Percentiles rank a stretch among this genome's conserved stretches.
phyloP scores from a whole-genome alignment of 169 alveolate genomes.

The Eimeria maxima region DNA sequence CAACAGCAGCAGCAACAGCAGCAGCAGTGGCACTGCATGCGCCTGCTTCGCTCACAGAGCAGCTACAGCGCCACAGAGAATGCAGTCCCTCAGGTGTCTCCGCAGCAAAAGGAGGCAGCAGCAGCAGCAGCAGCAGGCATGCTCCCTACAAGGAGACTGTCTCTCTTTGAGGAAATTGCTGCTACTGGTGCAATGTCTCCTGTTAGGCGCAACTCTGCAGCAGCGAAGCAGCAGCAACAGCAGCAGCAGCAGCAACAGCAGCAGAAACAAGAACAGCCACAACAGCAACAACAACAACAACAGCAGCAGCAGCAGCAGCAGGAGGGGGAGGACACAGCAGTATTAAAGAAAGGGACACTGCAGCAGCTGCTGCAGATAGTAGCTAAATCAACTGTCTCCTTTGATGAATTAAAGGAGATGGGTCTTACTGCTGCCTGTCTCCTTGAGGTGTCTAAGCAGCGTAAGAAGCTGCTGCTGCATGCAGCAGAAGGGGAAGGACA shows the following conservation, averaged over 20 bases:
- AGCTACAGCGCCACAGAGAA: background rate
- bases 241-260: background rate
- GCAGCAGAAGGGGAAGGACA: background rate
- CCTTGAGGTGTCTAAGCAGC: slow-evolving; percentile 36
- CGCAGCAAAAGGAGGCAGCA: background rate
- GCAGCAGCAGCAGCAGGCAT: background rate
- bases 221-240: background rate
- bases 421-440: slow-evolving; percentile 7
- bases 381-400: slow-evolving; percentile 24
- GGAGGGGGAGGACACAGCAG: background rate
- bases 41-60: background rate
- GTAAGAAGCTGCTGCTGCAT: slow-evolving; percentile 21
- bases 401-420: slow-evolving; percentile 1
- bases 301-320: background rate
- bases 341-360: background rate
- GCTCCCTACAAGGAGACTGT: background rate
- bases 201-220: background rate
- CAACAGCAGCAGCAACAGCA: no score
- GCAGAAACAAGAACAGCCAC: background rate
- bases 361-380: slow-evolving; percentile 38
- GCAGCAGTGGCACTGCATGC: slow-evolving; percentile 15
- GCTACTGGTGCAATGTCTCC: slow-evolving; percentile 1
- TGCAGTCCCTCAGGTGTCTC: background rate
- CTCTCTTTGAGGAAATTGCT: slow-evolving; percentile 56
- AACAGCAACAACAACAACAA: slow-evolving; percentile 9